Base-by-base conservation (phyloP, 805 yeast species). In the Starmerella geochares region DNA sequence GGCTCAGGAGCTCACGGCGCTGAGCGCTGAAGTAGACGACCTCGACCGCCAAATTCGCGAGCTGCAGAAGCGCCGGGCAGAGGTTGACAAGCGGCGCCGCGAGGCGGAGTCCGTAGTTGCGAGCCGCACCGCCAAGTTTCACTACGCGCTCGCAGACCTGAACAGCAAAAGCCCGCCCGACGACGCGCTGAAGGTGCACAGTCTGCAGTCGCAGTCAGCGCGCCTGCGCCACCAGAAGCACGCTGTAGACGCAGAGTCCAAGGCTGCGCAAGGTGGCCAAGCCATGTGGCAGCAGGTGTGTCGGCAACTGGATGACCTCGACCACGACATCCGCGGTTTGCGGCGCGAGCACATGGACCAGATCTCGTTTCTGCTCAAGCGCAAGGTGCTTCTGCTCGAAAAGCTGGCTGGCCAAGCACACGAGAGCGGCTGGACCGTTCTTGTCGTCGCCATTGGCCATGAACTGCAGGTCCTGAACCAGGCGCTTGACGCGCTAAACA, bases 381-480 rank as follows among this genome's bases (percentile, higher is more conserved):
- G 37, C 19, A 42, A 29, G 37, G 13, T 17, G 13, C 20, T 19
- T 3, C 11, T 29, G 17, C 37, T 64, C 4, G 52, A 56, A 16
- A 24, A 25, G 4, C 27, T 48, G 29, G 43, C 54, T 19, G 49
- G 51, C 5, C 11, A 33, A 2, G 64, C 65, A 7, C 42, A 51
- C 23, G 24, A 46, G 4, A 40, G 50, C 33, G 51, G 56, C n/a
- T 62, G 66, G 67, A 41, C 56, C 9, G 56, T 55, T 3, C 54
- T 64, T 23, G 52, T 55, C 0, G 55, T 63, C 2, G 67, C 66
- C 3, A 59, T 64, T 14, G 57, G 58, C 6, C 67, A 64, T 41
- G 67, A 64, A 41, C 47, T 59, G 16, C 60, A 55, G 28, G 50
- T 62, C 2, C 46, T 63, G 11, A 49, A 50, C 3, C 55, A 56